phyloP scores from a whole-genome alignment of 345 rosid genomes.

The Syzygium aqueum region DNA sequence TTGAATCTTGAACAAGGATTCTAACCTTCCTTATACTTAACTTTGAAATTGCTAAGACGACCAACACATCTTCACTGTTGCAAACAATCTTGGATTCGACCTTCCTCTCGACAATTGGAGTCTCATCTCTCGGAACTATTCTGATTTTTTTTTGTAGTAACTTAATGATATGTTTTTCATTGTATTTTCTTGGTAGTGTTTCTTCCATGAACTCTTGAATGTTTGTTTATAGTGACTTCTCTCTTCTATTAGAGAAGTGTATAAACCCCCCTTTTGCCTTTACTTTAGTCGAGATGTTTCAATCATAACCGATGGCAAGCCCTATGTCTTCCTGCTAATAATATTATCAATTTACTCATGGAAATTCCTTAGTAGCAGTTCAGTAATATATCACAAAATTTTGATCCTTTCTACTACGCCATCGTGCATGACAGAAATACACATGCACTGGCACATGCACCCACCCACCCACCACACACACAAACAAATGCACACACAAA shows the following conservation, averaged over 20 bases:
- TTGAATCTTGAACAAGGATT: not conserved
- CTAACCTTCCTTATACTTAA: slow-evolving; percentile 19
- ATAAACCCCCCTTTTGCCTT: not conserved
- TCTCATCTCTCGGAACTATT: not conserved
- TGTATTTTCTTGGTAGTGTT: not conserved
- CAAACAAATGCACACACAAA: not conserved
- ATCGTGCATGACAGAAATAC: not conserved
- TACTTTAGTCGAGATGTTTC: not conserved
- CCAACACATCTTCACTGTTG: slow-evolving; percentile 1
- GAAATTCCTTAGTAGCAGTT: not conserved
- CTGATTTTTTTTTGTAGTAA: not conserved
- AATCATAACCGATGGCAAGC: not conserved
- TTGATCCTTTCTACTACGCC: not conserved
- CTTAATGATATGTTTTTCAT: not conserved
- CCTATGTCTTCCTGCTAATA: not conserved
- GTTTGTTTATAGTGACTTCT: not conserved
- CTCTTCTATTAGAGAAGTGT: not conserved
- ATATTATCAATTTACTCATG: not conserved
- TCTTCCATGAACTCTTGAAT: not conserved
- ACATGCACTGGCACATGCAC: not conserved
- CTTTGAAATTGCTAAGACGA: slow-evolving; percentile 24
- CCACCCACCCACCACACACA: not conserved
- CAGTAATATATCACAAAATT: not conserved
- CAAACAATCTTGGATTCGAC: slow-evolving; percentile 17
- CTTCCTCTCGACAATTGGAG: not conserved